phyloP scores from a whole-genome alignment of 139 green algal species.

The Picochlorum sp. region DNA sequence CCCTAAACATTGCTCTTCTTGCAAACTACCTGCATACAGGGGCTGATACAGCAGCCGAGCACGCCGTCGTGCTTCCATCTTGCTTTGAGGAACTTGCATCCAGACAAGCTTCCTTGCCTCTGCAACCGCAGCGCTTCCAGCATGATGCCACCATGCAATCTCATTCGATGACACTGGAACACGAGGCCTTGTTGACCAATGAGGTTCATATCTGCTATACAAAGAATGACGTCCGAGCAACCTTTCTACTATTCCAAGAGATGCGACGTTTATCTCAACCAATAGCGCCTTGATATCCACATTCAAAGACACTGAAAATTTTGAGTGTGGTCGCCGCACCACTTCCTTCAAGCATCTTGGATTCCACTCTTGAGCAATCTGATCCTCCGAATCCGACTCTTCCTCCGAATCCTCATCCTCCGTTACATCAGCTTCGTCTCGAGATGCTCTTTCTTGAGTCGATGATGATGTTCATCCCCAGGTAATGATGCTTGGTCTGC shows the following conservation, averaged over 20 bases:
- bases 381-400: no score
- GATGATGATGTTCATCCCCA: no score
- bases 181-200: constrained; percentile 33
- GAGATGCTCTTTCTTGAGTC: no score
- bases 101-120: constrained; percentile 14
- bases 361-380: no score
- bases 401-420: no score
- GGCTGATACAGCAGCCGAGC: constrained; percentile 25
- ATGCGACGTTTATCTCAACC: constrained; percentile 15
- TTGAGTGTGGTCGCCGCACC: no score
- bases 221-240: constrained; percentile 31
- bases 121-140: constrained; percentile 8
- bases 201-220: constrained; percentile 21
- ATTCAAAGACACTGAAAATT: constrained; percentile 25
- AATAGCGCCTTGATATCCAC: constrained; percentile 36
- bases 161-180: constrained; percentile 24
- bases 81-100: constrained; percentile 16
- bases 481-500: no score
- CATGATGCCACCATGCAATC: constrained; percentile 42
- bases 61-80: constrained; percentile 11
- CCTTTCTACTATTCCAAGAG: constrained; percentile 27
- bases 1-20: constrained; percentile 12
- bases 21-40: constrained; percentile 21
- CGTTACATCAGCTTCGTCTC: no score
- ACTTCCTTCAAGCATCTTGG: no score